These are phyloP conservation scores for Zopfia rhizophila DNA, from an alignment of 2,329 filamentous ascomycete genomes.

Conservation along the genomic window DNA sequence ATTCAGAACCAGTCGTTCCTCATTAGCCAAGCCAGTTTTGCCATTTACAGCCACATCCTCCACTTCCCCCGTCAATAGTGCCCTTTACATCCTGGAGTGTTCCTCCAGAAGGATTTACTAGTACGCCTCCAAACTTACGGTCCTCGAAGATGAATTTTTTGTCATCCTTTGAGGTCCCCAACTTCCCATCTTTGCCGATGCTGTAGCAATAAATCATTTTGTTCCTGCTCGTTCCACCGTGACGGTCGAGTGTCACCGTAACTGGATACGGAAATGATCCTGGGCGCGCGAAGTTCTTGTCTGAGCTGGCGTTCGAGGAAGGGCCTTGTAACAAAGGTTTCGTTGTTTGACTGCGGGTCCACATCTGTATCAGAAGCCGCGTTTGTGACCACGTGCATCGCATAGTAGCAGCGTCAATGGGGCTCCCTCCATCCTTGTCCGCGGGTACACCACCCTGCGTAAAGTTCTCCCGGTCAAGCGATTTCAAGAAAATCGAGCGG, in stretches of 20 bases:
- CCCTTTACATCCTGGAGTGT: constrained; percentile 56
- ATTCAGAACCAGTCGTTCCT: background rate
- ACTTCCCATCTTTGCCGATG: constrained; percentile 56
- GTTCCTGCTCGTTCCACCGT: constrained; percentile 63
- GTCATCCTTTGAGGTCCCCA: constrained; percentile 47
- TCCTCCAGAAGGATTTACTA: constrained; percentile 63
- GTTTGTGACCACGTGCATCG: constrained; percentile 71
- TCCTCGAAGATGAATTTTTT: constrained; percentile 64
- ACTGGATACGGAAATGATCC: constrained; percentile 71
- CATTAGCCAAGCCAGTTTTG: constrained; percentile 59
- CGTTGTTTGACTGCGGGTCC: constrained; percentile 62
- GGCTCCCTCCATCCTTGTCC: constrained; percentile 63
- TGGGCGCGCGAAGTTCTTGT: constrained; percentile 60
- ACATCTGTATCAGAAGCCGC: constrained; percentile 70
- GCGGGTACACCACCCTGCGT: constrained; percentile 53
- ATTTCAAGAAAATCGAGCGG: constrained; percentile 83
- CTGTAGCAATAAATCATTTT: constrained; percentile 72
- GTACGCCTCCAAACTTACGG: constrained; percentile 60
- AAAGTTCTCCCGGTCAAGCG: constrained; percentile 59
- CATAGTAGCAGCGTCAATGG: constrained; percentile 56
- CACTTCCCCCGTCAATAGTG: constrained; percentile 66
- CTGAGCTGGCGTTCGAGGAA: constrained; percentile 43
- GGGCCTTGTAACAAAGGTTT: constrained; percentile 43
- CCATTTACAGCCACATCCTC: constrained; percentile 70
- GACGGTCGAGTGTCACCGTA: constrained; percentile 68